Conservation (phyloP, 768 basidiomycete genomes). For the Tremella fuciformis region DNA sequence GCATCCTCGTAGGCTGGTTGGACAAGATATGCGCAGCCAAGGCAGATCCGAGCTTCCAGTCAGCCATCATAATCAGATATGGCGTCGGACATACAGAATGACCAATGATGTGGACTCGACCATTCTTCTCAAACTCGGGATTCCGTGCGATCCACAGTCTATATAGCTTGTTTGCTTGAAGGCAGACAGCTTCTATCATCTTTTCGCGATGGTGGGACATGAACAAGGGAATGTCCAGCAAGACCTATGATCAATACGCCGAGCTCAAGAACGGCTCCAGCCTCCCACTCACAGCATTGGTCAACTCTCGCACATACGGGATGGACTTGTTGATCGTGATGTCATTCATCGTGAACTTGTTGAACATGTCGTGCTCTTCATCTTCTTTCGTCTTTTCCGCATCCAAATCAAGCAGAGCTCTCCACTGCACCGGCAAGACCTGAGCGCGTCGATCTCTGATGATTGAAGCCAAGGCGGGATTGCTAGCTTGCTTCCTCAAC, state of each 20-base stretch:
- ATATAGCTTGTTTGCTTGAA: slow-evolving; percentile 54
- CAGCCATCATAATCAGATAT: slow-evolving; percentile 1
- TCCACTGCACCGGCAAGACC: slow-evolving; percentile 56
- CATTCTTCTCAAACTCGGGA: slow-evolving; percentile 53
- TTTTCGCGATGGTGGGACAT: slow-evolving; percentile 55
- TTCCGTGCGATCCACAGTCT: slow-evolving; percentile 55
- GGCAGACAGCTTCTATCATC: slow-evolving; percentile 56
- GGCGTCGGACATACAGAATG: slow-evolving; percentile 49
- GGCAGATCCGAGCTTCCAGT: slow-evolving; percentile 52
- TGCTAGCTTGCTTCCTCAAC: slow-evolving; percentile 51
- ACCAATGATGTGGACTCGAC: slow-evolving; percentile 55
- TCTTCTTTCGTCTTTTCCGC: slow-evolving; percentile 52
- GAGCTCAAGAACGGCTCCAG: no score
- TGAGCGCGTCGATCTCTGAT: slow-evolving; percentile 53
- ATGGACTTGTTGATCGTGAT: slow-evolving; percentile 56
- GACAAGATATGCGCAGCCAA: slow-evolving; percentile 55
- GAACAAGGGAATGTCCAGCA: slow-evolving; percentile 56
- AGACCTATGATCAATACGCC: slow-evolving; percentile 15
- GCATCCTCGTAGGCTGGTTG: slow-evolving; percentile 55
- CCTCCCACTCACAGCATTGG: slow-evolving; percentile 50
- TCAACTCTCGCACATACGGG: slow-evolving; percentile 55
- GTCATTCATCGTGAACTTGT: slow-evolving; percentile 54
- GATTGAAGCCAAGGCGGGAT: slow-evolving; percentile 54
- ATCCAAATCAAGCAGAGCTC: slow-evolving; percentile 51
- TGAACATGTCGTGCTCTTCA: slow-evolving; percentile 53